Base-by-base conservation (phyloP, 768 basidiomycete species). In the Tubosaeta sp. region DNA sequence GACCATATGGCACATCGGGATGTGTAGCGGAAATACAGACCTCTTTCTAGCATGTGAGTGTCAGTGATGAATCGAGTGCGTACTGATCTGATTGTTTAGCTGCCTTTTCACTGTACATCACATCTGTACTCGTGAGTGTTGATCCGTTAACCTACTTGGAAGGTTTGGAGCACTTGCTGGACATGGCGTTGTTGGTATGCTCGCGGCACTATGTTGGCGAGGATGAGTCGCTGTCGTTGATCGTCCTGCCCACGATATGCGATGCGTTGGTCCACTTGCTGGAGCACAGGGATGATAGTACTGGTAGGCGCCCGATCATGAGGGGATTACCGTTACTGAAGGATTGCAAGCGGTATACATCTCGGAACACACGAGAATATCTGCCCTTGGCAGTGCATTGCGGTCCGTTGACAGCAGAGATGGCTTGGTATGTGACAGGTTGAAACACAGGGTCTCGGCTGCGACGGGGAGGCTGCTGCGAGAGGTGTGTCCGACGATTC, bases 161-260 rank as follows among this genome's bases (percentile, higher is more conserved):
- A 47, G 62, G 62, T 14, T 52, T 66, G 52, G 71, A 78, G 42
- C 74, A 78, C 59, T 62, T 88, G 47, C 66, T 78, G 27, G 78
- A 82, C 48, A 65, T 71, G 1, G 59, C 82, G 6, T 57, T 83
- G 6, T 65, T 80, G 34, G 76, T 82, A 33, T 59, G 81, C 31
- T 69, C 74, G n/a, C 71, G 66, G 25, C 66, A 77, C 38, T 75
- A 76, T 50, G 32, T 65, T n/a, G 72, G 65, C 26, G 76, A 78
- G 33, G 75, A 81, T 27, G 78, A 79, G 52, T 68, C 77, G 2
- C 67, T 85, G 25, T 78, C 78, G 10, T 57, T 84, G 42, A 57
- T 83, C 27, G 66, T 77, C 10, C 73, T 73, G 44, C 75, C 81
- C 9, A 64, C 69, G 14, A 65, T 88, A 49, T 86, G 81, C 54